These are phyloP conservation scores for Eimeria praecox DNA, from an alignment of 169 alveolate genomes.

Conservation along the genomic window DNA sequence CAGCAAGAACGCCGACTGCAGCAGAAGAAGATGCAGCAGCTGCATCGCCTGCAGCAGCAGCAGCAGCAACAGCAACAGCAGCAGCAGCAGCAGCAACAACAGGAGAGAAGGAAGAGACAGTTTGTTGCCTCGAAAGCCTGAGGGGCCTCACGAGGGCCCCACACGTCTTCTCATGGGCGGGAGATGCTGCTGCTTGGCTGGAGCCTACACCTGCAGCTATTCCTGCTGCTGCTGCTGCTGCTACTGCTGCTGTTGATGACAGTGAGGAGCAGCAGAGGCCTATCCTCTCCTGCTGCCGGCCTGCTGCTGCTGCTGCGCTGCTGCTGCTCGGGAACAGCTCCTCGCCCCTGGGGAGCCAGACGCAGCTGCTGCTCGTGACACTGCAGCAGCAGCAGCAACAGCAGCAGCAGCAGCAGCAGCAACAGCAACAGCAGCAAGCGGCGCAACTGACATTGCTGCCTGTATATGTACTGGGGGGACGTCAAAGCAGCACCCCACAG, in stretches of 20 bases:
- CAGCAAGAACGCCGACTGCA: not conserved
- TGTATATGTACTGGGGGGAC: not conserved
- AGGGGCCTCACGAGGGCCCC: conserved; percentile 54
- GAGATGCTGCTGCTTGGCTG: not conserved
- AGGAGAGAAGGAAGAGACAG: not conserved
- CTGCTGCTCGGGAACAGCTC: conserved; percentile 46
- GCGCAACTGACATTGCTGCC: conserved; percentile 25
- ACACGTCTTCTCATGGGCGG: conserved; percentile 54
- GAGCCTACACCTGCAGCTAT: not conserved
- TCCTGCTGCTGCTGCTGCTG: conserved; percentile 6
- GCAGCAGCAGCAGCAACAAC: not conserved
- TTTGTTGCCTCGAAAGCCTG: not conserved
- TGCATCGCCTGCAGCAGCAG: not conserved
- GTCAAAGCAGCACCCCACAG: conserved; percentile 13
- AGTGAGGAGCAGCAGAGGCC: not conserved
- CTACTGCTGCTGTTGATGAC: not conserved
- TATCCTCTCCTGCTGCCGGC: not conserved
- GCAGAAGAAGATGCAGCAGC: not conserved
- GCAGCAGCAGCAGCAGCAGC: conserved; percentile 28
- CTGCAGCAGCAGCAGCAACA: conserved; percentile 63
- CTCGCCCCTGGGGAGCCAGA: conserved; percentile 42
- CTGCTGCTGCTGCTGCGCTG: conserved; percentile 42
- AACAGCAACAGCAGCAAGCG: conserved; percentile 13
- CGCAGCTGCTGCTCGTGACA: conserved; percentile 55
- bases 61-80: not conserved